A percentile compares a stretch with the other conserved stretches of the same genome.
phyloP scores from a whole-genome alignment of 306 rosid genomes.

The Lathyrus sativus region DNA sequence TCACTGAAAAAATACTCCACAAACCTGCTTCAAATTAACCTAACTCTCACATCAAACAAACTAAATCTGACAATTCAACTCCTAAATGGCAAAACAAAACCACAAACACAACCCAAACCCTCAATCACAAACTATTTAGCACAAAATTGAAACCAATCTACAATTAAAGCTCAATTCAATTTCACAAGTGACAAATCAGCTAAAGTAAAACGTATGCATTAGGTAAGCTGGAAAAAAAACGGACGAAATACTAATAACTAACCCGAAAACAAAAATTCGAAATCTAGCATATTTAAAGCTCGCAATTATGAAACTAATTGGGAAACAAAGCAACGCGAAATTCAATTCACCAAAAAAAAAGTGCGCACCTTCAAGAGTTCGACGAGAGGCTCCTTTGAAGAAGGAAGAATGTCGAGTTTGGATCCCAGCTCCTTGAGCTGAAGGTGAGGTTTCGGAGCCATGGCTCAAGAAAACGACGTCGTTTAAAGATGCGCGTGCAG shows the following conservation, averaged over 20 bases:
- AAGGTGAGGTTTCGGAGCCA: conserved; percentile 71
- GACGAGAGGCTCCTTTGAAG: conserved; percentile 64
- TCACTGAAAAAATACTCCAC: conserved; percentile 23
- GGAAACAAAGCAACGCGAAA: conserved; percentile 18
- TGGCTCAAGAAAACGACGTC: conserved; percentile 44
- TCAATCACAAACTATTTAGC: not conserved
- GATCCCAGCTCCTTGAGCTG: conserved; percentile 97
- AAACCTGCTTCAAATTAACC: conserved; percentile 30
- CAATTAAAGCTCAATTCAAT: conserved; percentile 33
- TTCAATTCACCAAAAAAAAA: conserved; percentile 17
- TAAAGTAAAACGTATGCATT: conserved; percentile 5
- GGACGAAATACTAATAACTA: conserved; percentile 38
- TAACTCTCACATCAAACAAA: conserved; percentile 4
- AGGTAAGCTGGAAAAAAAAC: conserved; percentile 39
- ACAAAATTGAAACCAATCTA: conserved; percentile 8
- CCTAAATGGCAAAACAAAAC: conserved; percentile 14
- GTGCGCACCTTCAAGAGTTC: conserved; percentile 65
- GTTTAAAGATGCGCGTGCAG: conserved; percentile 40
- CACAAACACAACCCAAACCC: conserved; percentile 26
- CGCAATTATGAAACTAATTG: not conserved
- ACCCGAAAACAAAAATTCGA: conserved; percentile 19
- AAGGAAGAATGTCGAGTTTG: conserved; percentile 64
- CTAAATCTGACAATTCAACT: conserved; percentile 31
- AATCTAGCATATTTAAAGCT: conserved; percentile 3
- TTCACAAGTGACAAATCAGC: conserved; percentile 7